Conservation (phyloP, 2,329 filamentous ascomycete species). For the Zarea fungicola region DNA sequence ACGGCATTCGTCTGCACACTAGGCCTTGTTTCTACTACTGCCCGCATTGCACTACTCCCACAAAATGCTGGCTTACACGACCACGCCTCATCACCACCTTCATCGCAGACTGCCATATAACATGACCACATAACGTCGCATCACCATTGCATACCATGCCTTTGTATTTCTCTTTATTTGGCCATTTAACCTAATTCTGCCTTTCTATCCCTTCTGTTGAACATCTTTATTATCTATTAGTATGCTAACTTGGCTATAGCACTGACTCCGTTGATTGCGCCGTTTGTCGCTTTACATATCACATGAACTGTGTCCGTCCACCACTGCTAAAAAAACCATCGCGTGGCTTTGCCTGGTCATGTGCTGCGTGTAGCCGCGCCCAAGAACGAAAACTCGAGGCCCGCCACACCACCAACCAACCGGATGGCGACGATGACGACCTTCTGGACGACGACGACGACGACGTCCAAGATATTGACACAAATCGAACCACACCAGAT, state of each 20-base stretch:
- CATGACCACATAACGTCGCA: not conserved
- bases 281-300: slow-evolving; percentile 90
- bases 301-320: slow-evolving; percentile 96
- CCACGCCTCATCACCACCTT: not conserved
- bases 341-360: slow-evolving; percentile 96
- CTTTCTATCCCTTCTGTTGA: not conserved
- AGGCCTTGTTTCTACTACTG: not conserved
- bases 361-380: slow-evolving; percentile 90
- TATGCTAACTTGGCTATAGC: slow-evolving; percentile 42
- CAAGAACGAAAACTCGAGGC: slow-evolving; percentile 91
- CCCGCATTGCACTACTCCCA: too few relatives aligned
- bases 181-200: not conserved
- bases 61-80: slow-evolving; percentile 13
- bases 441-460: slow-evolving; percentile 68
- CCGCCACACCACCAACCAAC: slow-evolving; percentile 72
- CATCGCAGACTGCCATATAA: not conserved
- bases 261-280: slow-evolving; percentile 96
- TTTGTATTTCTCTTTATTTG: too few relatives aligned
- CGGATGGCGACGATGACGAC: slow-evolving; percentile 65
- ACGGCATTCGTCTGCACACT: slow-evolving; percentile 7
- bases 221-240: too few relatives aligned
- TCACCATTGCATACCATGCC: too few relatives aligned
- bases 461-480: slow-evolving; percentile 48
- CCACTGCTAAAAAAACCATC: slow-evolving; percentile 93
- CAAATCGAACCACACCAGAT: slow-evolving; percentile 60